Conservation (phyloP, 2,329 filamentous ascomycete species). For the Berkeleyomyces rouxiae region DNA sequence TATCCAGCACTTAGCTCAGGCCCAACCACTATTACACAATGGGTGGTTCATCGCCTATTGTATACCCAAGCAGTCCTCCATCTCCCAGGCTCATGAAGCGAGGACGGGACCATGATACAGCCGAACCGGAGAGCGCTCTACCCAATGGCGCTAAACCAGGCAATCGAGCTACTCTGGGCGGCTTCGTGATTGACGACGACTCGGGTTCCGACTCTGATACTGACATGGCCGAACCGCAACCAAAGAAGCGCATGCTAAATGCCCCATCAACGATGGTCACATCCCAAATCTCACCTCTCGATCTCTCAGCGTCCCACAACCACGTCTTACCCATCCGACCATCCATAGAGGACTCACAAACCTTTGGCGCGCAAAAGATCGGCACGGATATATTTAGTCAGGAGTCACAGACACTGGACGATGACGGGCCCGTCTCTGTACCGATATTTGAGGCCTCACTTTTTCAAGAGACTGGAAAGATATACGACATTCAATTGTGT, state of each 20-base stretch:
- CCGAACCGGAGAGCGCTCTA: background rate
- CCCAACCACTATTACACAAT: background rate
- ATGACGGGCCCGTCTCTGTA: background rate
- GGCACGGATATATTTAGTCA: background rate
- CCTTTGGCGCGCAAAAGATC: background rate
- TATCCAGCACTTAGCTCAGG: background rate
- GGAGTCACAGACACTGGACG: background rate
- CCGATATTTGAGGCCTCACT: slow-evolving; percentile 11
- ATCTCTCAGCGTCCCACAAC: background rate
- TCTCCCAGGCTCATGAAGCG: slow-evolving; percentile 11
- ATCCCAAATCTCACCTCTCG: background rate
- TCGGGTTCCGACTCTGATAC: slow-evolving; percentile 11
- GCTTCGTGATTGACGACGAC: slow-evolving; percentile 14
- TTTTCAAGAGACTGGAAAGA: slow-evolving; percentile 17
- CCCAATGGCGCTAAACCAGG: background rate
- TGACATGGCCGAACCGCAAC: slow-evolving; percentile 2
- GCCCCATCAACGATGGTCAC: background rate
- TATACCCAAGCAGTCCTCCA: slow-evolving; percentile 14
- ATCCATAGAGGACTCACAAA: background rate
- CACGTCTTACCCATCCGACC: background rate
- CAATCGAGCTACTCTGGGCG: slow-evolving; percentile 6
- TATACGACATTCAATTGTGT: slow-evolving; percentile 34
- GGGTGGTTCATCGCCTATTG: slow-evolving; percentile 12
- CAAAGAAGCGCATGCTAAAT: slow-evolving; percentile 12
- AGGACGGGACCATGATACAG: slow-evolving; percentile 8